Evolutionary conservation across 257 asterid species (phyloP).

Genomic region (Cruciata laevipes): DNA sequence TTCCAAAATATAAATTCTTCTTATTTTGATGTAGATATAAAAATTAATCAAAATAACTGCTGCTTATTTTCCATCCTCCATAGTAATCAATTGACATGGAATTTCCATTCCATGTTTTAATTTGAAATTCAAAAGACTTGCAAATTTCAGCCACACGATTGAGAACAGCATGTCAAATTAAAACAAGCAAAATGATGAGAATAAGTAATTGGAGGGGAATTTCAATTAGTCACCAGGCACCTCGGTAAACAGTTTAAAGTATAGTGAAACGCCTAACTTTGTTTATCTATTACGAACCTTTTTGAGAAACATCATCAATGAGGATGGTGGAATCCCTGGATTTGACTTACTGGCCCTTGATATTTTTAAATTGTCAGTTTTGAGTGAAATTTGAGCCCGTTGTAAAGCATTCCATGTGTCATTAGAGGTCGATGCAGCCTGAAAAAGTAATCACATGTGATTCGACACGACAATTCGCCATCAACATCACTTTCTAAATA

Average conservation of each 20-base stretch:
- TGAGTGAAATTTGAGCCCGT: slow-evolving; percentile 62
- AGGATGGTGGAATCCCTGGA: slow-evolving; percentile 97
- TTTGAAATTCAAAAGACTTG: not conserved
- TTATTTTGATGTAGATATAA: not conserved
- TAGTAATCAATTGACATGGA: not conserved
- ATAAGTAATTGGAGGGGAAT: not conserved
- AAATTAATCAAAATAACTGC: not conserved
- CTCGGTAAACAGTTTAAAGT: not conserved
- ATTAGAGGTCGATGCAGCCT: slow-evolving; percentile 33
- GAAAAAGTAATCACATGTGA: slow-evolving; percentile 2
- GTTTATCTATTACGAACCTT: slow-evolving; percentile 45
- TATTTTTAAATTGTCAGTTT: slow-evolving; percentile 38
- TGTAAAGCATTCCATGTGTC: slow-evolving; percentile 54
- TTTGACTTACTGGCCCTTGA: slow-evolving; percentile 65
- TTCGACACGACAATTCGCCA: not conserved
- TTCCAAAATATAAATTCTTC: not conserved
- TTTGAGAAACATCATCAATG: slow-evolving; percentile 75
- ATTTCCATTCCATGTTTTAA: not conserved
- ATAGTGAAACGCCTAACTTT: slow-evolving; percentile 12
- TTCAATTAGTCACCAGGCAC: slow-evolving; percentile 3
- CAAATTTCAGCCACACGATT: not conserved
- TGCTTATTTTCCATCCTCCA: not conserved
- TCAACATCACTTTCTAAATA: not conserved
- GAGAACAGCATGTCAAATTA: not conserved
- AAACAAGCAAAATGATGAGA: not conserved